These are phyloP conservation scores for Turnera subulata DNA, from an alignment of 345 rosid species.

Conservation along the genomic window DNA sequence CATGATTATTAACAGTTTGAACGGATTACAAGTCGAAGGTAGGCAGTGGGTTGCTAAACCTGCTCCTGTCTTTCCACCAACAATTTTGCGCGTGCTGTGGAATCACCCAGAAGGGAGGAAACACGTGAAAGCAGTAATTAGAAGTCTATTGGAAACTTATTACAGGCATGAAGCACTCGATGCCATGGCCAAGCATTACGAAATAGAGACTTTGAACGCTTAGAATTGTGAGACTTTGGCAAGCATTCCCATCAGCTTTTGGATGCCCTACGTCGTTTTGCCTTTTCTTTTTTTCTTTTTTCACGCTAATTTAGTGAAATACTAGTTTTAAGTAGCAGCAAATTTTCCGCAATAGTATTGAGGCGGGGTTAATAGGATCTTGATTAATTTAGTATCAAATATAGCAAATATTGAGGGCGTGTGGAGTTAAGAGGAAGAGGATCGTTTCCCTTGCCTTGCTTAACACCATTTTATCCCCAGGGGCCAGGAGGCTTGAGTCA, in stretches of 20 bases:
- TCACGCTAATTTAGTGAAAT: too few species aligned
- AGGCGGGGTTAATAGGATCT: too few species aligned
- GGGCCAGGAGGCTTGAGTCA: too few species aligned
- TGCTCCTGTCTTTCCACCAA: slow-evolving; percentile 29
- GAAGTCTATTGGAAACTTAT: slow-evolving; percentile 13
- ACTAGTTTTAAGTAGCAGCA: too few species aligned
- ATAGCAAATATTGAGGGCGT: too few species aligned
- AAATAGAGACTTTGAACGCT: not conserved
- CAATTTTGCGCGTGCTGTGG: slow-evolving; percentile 33
- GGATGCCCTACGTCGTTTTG: too few species aligned
- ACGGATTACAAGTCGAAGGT: slow-evolving; percentile 29
- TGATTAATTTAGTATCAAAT: too few species aligned
- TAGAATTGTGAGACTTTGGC: not conserved
- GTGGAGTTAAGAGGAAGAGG: too few species aligned
- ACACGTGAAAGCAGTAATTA: slow-evolving; percentile 20
- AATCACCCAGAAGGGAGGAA: slow-evolving; percentile 28
- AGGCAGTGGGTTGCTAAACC: slow-evolving; percentile 29
- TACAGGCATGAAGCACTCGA: slow-evolving; percentile 10
- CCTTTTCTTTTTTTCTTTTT: not conserved
- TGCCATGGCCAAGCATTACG: slow-evolving; percentile 8
- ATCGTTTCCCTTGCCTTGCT: too few species aligned
- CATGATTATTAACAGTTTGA: slow-evolving; percentile 20
- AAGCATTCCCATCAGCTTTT: too few species aligned
- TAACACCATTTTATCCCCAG: too few species aligned
- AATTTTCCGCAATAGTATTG: too few species aligned